Base-by-base conservation (phyloP, 805 yeast genomes). In the Candida alai region DNA sequence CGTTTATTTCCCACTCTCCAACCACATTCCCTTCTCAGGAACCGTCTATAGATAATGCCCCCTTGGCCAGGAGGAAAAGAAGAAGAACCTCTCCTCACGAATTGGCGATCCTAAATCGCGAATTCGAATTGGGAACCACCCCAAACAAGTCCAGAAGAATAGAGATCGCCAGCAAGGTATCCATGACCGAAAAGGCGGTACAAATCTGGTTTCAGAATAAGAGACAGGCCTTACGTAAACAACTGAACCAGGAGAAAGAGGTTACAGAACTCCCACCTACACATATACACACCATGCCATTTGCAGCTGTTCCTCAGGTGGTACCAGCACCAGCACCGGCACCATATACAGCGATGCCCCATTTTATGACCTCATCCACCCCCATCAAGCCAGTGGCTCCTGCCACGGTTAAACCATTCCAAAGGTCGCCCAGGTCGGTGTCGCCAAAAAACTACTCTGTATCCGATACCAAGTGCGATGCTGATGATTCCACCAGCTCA, bases 131-230 rank as follows among this genome's bases (percentile, higher is more conserved):
- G 31, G 88, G 95, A 40, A 68, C 78, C 28, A 86, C 95, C 32
- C 98, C 98, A 29, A 81, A 83, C 53, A 82, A 80, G 55, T 62
- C 71, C 28, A 72, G 82, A 52, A 76, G 97, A 47, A 68, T 76
- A 28, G 84, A 80, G 44, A 84, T 93, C 44, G 96, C 97, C 4
- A 58, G 65, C 19, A 75, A 69, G 44, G 94, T 93, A 25, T 80
- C 79, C 46, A 93, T 93, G 97, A 78, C 90, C n/a, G 97, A 89
- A 58, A 87, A 89, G 58, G 96, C 97, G 2, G 95, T 93, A 22
- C 98, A 93, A 64, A 87, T 90, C 43, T 93, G 98, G 98, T 93
- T 93, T 64, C 98, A 93, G 63, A 93, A 93, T 61, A 84, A 80
- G 58, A 76, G 98, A 58, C 97, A 90, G 60, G 73, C 89, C 23